phyloP scores from a whole-genome alignment of 345 rosid species.

The Adansonia digitata region DNA sequence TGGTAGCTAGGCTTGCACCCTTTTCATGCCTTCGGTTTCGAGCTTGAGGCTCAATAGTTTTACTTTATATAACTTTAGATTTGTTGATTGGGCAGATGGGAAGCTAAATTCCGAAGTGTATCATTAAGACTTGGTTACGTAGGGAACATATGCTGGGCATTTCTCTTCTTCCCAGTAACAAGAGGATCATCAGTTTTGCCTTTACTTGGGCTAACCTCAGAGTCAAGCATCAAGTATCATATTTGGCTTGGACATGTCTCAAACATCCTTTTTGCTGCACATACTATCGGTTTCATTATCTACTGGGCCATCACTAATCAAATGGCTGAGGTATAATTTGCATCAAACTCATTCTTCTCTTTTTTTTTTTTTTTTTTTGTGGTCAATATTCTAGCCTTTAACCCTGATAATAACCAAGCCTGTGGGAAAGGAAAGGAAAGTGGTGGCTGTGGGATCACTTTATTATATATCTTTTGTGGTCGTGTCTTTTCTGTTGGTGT shows the following conservation, averaged over 20 bases:
- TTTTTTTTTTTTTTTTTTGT: not conserved
- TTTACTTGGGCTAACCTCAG: conserved; percentile 54
- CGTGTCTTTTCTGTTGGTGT: not conserved
- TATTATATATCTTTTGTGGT: not conserved
- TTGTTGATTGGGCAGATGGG: conserved; percentile 34
- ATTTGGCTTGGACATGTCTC: conserved; percentile 72
- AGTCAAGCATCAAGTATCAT: conserved; percentile 67
- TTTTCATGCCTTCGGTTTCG: not conserved
- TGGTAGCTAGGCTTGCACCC: not conserved
- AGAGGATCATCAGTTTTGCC: conserved; percentile 57
- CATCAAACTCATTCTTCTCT: not conserved
- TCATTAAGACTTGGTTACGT: conserved; percentile 48
- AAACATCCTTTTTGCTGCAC: conserved; percentile 34
- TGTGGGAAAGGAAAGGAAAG: not conserved
- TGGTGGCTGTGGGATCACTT: not conserved
- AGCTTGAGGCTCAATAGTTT: too few relatives aligned
- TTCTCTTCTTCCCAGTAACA: conserved; percentile 64
- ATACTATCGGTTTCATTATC: conserved; percentile 41
- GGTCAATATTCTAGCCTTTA: not conserved
- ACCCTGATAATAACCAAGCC: not conserved
- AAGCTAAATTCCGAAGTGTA: conserved; percentile 47
- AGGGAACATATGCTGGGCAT: conserved; percentile 66
- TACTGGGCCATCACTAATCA: conserved; percentile 53
- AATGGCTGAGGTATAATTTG: conserved; percentile 31
- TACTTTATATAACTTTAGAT: too few relatives aligned